phyloP scores from a whole-genome alignment of 768 basidiomycete genomes.

The Lactarius sanguifluus region DNA sequence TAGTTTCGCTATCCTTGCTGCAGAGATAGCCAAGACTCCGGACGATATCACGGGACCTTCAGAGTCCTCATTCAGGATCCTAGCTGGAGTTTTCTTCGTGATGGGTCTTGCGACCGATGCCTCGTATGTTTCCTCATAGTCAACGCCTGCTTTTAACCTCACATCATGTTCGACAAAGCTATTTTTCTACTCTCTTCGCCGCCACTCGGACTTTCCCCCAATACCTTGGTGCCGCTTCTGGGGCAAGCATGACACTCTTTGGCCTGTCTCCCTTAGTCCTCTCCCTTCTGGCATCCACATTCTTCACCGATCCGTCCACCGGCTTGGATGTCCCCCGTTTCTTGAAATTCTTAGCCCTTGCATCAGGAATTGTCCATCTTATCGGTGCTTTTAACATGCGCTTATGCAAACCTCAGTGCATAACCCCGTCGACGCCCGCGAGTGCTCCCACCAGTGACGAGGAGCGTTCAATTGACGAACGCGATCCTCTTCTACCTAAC shows the following conservation, averaged over 20 bases:
- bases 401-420: constrained; percentile 34
- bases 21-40: constrained; percentile 51
- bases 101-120: constrained; percentile 68
- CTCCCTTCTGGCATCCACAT: constrained; percentile 59
- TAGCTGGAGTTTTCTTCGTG: constrained; percentile 60
- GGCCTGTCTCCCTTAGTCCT: constrained; percentile 81
- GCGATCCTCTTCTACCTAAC: constrained; percentile 35
- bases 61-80: constrained; percentile 47
- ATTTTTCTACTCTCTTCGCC: constrained; percentile 73
- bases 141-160: constrained; percentile 1
- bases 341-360: constrained; percentile 55
- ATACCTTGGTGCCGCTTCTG: constrained; percentile 65
- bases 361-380: constrained; percentile 54
- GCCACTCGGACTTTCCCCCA: constrained; percentile 69
- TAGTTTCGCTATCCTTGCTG: constrained; percentile 65
- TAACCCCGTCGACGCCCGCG: constrained; percentile 5
- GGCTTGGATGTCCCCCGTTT: constrained; percentile 52
- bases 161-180: constrained; percentile 33
- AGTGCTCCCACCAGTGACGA: constrained; percentile 27
- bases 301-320: constrained; percentile 51
- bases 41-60: constrained; percentile 41
- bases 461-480: constrained; percentile 24
- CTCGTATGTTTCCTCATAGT: constrained; percentile 51
- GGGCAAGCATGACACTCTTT: constrained; percentile 67
- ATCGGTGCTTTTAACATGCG: constrained; percentile 47